Base-by-base conservation (phyloP, 352 stramenopile species). In the Globisporangium megalacanthum region DNA sequence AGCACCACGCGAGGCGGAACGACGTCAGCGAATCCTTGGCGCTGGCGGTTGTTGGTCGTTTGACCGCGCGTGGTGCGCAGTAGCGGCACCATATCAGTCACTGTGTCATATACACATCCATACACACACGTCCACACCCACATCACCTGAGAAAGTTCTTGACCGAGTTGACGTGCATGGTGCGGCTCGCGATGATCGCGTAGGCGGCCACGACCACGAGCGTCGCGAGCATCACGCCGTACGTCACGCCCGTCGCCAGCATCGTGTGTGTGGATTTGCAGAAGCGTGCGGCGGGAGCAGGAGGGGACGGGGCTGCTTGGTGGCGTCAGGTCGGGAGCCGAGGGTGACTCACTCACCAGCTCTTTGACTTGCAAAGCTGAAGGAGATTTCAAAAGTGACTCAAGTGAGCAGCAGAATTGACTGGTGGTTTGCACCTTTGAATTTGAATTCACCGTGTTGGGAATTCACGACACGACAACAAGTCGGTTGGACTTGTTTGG, bases 91-190 rank as follows among this genome's bases (percentile, higher is more conserved):
- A 4, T 29, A 4, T 29, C 25, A 29, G 25, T 29, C 25, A 29
- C 25, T 29, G 49, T 7, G 20, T 2, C 37, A 52, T 44, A 36
- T 9, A 17, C 52, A 35, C 19, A 50, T 41, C 39, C 11, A 58
- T 37, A 19, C 11, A 35, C 8, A 49, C 0, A 10, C 15, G 22
- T 13, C 36, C 22, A 37, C 62, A 14, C 52, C 1, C 25, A 88
- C 77, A 75, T 88, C 25, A 88, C 77, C 77, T 88, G 52, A 90
- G 62, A 53, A 90, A 92, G 36, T 69, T 87, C 53, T 68, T 73
- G 49, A 83, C 63, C 29, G 57, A 75, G 49, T 81, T 76, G 10
- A 92, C 68, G 33, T 81, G 58, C 65, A 80, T 70, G 41, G 56
- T 56, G 62, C 71, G 77, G 62, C 77, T 88, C 45, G 85, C 66